Conservation (phyloP, 257 asterid genomes). For the Apocynum venetum region DNA sequence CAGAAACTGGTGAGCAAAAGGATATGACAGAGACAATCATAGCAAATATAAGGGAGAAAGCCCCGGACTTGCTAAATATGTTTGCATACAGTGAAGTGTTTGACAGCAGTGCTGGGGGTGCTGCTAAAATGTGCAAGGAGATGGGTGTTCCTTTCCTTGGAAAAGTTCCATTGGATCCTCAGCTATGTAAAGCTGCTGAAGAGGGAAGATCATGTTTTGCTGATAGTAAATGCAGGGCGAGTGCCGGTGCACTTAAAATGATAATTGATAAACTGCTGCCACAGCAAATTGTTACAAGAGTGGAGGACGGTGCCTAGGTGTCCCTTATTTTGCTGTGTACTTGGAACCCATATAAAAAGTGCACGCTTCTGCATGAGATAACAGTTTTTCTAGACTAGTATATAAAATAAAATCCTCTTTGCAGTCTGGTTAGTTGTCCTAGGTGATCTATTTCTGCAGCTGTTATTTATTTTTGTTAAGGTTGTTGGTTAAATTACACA, state of each 20-base stretch:
- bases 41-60: conserved; percentile 53
- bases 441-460: too few species aligned
- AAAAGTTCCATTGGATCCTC: conserved; percentile 84
- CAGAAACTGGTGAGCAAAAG: conserved; percentile 47
- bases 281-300: conserved; percentile 33
- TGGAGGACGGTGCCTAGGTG: conserved; percentile 22
- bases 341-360: too few species aligned
- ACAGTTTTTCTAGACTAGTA: too few species aligned
- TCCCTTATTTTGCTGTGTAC: not conserved
- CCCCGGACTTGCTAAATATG: conserved; percentile 57
- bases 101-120: conserved; percentile 85
- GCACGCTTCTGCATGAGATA: too few species aligned
- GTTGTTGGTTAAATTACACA: too few species aligned
- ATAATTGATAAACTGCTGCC: conserved; percentile 55
- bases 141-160: conserved; percentile 87
- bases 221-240: conserved; percentile 45
- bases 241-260: conserved; percentile 62
- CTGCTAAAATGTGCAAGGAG: conserved; percentile 75
- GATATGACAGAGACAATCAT: conserved; percentile 62
- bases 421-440: too few species aligned
- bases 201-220: conserved; percentile 86
- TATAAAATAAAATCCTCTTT: too few species aligned
- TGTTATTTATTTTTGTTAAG: too few species aligned
- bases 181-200: conserved; percentile 85
- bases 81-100: conserved; percentile 66